Evolutionary conservation across 805 yeast species (phyloP).

Genomic region (Lachancea thermotolerans): DNA sequence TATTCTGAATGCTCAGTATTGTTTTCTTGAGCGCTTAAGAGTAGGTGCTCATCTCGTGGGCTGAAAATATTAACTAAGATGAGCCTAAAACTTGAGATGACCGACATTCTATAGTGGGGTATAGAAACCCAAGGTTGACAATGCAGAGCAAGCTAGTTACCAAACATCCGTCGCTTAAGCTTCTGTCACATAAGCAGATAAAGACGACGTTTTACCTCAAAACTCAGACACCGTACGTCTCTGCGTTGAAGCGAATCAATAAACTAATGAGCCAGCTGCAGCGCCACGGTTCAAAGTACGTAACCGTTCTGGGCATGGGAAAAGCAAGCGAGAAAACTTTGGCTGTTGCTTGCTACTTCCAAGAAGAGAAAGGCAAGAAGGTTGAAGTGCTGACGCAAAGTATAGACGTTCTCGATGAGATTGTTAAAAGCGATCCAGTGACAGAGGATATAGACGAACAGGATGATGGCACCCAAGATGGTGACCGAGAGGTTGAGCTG

Average conservation of each 20-base stretch:
- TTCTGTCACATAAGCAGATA: slow-evolving; percentile 36
- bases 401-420: slow-evolving; percentile 67
- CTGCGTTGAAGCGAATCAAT: slow-evolving; percentile 61
- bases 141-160: slow-evolving; percentile 8
- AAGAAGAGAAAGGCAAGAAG: slow-evolving; percentile 40
- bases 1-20: too few relatives aligned
- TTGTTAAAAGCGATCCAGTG: slow-evolving; percentile 26
- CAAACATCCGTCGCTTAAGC: slow-evolving; percentile 24
- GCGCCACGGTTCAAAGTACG: slow-evolving; percentile 38
- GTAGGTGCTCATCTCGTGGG: neutral
- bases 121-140: neutral
- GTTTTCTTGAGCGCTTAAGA: neutral
- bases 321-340: slow-evolving; percentile 56
- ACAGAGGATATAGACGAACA: slow-evolving; percentile 16
- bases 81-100: too few relatives aligned
- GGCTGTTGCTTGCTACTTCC: slow-evolving; percentile 56
- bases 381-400: slow-evolving; percentile 61
- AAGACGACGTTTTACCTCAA: slow-evolving; percentile 52
- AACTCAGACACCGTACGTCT: slow-evolving; percentile 60
- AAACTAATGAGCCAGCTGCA: slow-evolving; percentile 45
- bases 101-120: too few relatives aligned
- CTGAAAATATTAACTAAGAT: neutral
- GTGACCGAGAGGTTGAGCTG: slow-evolving; percentile 28
- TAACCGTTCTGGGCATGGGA: slow-evolving; percentile 72
- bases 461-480: slow-evolving; percentile 23